Base-by-base conservation (phyloP, 225 moss, liverwort and hornwort species). In the Ulota crispa region DNA sequence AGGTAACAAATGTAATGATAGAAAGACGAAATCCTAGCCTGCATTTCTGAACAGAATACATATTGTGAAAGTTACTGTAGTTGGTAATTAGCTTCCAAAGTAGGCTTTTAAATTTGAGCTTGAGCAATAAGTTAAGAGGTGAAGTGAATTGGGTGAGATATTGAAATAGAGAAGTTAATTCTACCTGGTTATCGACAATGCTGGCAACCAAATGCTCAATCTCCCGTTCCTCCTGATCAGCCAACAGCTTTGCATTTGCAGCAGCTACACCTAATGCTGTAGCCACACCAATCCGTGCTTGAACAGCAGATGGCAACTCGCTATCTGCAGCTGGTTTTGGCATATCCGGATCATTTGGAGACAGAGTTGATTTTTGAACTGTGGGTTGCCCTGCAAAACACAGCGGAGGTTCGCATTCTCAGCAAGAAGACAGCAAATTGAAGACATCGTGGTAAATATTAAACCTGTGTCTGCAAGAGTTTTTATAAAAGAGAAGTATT, bases 101-200 rank as follows among this genome's bases (percentile, higher is more conserved):
- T 19, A 8, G 64, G 24, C 9, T 64, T 64, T 9, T 32, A 9
- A 30, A 7, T 32, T 6, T 24, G 27, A 72, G 26, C 27, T 60
- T 60, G 6, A 4, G 24, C 57, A 57, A 9, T 57, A 11, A 57
- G 24, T 8, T 57, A 11, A 57, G 24, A 21, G 57, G 57, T 57
- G n/a, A n/a, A 57, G 57, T n/a, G 4, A 57, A 57, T 57, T 18
- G 4, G 52, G 37, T 37, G 15, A 21, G 2, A 60, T 9, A 7
- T 55, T 15, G 18, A 24, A 7, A 5, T 9, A 27, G 12, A 39
- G 8, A 5, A 63, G 30, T 57, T 45, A 4, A 19, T 47, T 43
- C 34, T 80, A 96, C 96, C 96, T 96, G 94, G 66, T 91, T 93
- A 68, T 96, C 96, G 19, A 96, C 94, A 36, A 96, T 90, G 80